A percentile compares a stretch with the other conserved stretches of the same genome.
Evolutionary conservation across 345 rosid species (phyloP).

Genomic region (Syzygium aqueum): DNA sequence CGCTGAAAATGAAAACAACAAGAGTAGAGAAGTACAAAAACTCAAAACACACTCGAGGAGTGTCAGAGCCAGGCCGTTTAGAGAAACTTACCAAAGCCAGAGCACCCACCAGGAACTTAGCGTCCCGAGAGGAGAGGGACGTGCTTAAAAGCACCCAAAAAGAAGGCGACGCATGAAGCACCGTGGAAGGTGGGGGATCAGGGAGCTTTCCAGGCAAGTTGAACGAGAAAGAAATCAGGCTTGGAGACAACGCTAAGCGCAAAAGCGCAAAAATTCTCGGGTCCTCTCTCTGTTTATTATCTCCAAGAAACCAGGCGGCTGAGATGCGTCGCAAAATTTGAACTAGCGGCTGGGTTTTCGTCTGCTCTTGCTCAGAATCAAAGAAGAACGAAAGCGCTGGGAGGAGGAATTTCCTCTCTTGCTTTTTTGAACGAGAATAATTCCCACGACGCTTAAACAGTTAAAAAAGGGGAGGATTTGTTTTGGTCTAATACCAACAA

Average conservation of each 20-base stretch:
- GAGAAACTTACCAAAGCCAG: not conserved
- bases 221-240: not conserved
- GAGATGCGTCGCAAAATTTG: not conserved
- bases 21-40: not conserved
- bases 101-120: not conserved
- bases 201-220: not conserved
- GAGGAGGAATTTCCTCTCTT: not conserved
- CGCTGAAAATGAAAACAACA: not conserved
- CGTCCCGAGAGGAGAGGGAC: not conserved
- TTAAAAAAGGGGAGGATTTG: not conserved
- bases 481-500: too few relatives aligned
- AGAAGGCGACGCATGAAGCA: not conserved
- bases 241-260: not conserved
- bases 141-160: not conserved
- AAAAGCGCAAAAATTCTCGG: not conserved
- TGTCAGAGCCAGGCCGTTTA: not conserved
- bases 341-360: not conserved
- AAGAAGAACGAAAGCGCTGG: not conserved
- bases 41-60: not conserved
- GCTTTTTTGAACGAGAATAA: not conserved
- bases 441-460: not conserved
- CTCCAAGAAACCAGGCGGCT: not conserved
- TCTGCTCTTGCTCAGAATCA: not conserved
- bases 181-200: not conserved
- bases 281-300: not conserved